Conservation (phyloP, 805 yeast genomes). For the Candida golubevii region DNA sequence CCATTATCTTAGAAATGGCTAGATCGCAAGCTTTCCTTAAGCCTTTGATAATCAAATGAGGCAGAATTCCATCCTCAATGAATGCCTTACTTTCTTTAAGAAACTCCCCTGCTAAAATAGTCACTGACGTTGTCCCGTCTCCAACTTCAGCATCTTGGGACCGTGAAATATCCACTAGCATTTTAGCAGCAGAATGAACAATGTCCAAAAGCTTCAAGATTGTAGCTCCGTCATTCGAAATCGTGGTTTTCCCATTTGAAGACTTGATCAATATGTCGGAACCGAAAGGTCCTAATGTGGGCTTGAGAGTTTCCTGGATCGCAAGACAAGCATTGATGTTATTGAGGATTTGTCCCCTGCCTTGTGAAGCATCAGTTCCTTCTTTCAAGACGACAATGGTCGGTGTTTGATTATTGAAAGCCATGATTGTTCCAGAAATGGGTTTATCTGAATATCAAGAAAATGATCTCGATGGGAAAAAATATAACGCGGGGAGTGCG, state of each 20-base stretch:
- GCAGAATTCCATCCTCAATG: slow-evolving; percentile 93
- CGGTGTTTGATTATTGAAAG: slow-evolving; percentile 90
- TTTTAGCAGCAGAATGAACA: slow-evolving; percentile 98
- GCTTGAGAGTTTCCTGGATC: slow-evolving; percentile 89
- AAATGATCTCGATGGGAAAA: neutral
- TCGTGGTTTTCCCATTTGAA: slow-evolving; percentile 80
- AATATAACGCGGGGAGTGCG: slow-evolving; percentile 6
- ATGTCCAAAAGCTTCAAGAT: slow-evolving; percentile 87
- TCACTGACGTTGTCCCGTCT: slow-evolving; percentile 96
- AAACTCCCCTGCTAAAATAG: slow-evolving; percentile 90
- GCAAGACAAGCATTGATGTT: slow-evolving; percentile 97
- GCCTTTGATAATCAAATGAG: slow-evolving; percentile 85
- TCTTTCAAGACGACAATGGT: slow-evolving; percentile 97
- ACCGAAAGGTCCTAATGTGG: slow-evolving; percentile 96
- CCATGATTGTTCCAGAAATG: slow-evolving; percentile 44
- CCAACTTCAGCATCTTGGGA: slow-evolving; percentile 99
- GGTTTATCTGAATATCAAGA: neutral
- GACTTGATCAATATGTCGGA: slow-evolving; percentile 90
- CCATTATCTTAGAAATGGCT: slow-evolving; percentile 69
- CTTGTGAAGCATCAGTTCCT: slow-evolving; percentile 97
- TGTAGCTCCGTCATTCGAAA: slow-evolving; percentile 98
- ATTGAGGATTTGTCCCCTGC: slow-evolving; percentile 90
- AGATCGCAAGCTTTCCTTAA: slow-evolving; percentile 75
- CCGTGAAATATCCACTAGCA: slow-evolving; percentile 88
- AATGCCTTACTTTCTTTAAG: slow-evolving; percentile 85